Base-by-base conservation (phyloP, 2,329 filamentous ascomycete species). In the Talaromyces funiculosus region DNA sequence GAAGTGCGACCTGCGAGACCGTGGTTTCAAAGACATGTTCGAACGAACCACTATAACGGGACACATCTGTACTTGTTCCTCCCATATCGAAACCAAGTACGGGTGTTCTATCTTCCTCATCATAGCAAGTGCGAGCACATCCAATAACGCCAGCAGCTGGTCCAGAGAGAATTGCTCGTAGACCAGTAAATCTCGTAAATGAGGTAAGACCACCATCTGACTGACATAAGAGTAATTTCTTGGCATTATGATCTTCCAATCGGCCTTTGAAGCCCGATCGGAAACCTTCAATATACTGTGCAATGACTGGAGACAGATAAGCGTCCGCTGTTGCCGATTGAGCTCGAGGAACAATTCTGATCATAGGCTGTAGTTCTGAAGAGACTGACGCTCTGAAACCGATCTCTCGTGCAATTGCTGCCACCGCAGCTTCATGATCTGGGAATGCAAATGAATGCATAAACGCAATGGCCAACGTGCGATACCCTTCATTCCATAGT, bases 81-180 rank as follows among this genome's bases (percentile, higher is more conserved):
- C 90, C 90, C 92, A 97, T 97, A 69, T 96, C 92, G 70, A 97
- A 96, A 0, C 92, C 92, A 67, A 96, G 94, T 5, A 96, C 89
- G 0, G 91, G 90, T 1, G 85, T 90, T 67, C 85, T 88, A 0
- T 89, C 93, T 62, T 88, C 80, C 0, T 86, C 82, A 66, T 96
- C 92, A 70, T 93, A 96, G 0, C 88, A 92, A 0, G 92, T 96
- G 33, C 91, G 84, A n/a, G 92, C 91, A 72, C 95, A 95, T 2
- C 92, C 92, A 0, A 96, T 91, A 0, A 96, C 92, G 51, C 92
- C 92, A 38, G 91, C 92, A 18, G 92, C 92, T 1, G 92, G 92
- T 0, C 92, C 92, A 1, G 90, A 95, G 3, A 96, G 72, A 60
- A 96, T 94, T 4, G 90, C 91, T 67, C 88, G 87, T 4, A 96